Conservation (phyloP, 345 rosid genomes). For the Iberis pinnata region DNA sequence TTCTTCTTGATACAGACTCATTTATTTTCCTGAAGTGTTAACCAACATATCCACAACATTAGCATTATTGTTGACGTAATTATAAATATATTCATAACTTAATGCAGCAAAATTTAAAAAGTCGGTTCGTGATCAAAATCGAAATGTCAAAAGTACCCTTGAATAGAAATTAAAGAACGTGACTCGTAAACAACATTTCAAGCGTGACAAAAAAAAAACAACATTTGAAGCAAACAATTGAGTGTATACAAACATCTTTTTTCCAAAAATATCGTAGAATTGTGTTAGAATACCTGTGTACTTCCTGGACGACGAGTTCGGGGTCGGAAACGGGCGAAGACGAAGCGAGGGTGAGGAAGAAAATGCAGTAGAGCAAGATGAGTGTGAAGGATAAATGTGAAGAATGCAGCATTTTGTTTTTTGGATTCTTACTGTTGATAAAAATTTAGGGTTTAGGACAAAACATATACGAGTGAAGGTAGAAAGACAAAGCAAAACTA, state of each 20-base stretch:
- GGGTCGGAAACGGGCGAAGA: constrained; percentile 50
- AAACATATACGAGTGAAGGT: constrained; percentile 24
- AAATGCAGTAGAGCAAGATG: constrained; percentile 32
- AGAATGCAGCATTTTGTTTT: background rate
- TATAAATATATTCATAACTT: background rate
- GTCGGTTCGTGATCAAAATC: background rate
- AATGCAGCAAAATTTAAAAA: constrained; percentile 2
- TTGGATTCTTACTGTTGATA: background rate
- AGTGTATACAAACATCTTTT: background rate
- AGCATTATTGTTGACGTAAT: background rate
- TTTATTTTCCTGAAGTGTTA: constrained; percentile 43
- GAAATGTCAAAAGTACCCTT: background rate
- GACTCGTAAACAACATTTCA: too few species aligned
- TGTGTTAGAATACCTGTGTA: constrained; percentile 41
- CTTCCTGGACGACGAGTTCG: constrained; percentile 49
- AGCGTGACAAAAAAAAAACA: too few species aligned
- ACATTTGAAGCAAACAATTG: background rate
- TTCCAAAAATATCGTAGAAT: background rate
- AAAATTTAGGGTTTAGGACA: constrained; percentile 2
- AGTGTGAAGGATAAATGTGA: constrained; percentile 21
- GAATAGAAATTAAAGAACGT: background rate
- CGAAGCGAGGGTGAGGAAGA: constrained; percentile 29
- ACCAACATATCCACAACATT: background rate
- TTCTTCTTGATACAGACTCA: constrained; percentile 51
- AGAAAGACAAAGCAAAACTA: constrained; percentile 19